Evolutionary conservation across 1,284 basidiomycete genomes (phyloP), one percentile per base, ranked within the genome.

Genomic region (Thelephora terrestris): DNA sequence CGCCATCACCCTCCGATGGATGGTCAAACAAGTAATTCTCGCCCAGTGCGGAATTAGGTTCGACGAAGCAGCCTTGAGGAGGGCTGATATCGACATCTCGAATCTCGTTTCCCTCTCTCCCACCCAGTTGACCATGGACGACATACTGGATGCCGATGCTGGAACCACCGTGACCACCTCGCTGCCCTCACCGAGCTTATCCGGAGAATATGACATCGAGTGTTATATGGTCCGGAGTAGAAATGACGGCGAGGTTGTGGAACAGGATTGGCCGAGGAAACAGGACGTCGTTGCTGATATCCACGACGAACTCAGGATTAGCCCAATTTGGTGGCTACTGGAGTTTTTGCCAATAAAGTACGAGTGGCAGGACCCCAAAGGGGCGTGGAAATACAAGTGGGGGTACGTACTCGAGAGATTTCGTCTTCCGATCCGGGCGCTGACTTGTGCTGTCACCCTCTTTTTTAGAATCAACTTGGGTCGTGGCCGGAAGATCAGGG

Each of bases 1-100:
- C 0, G 70, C 82, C 51, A 79, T 85, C 53, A 61, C 78, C n/a
- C 65, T 87, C 23, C 76, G 75, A 24, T 87, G 84, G 84, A 87
- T 87, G 85, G 70, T 87, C 40, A 74, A 75, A 49, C 69, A 80
- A 52, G 64, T 73, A 50, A 64, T 70, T 6, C 54, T 54, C 3
- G 62, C 72, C 5, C 62, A 70, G 20, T 78, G 76, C 54, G 75
- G 74, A 3, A 69, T 85, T 29, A 52, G 64, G 24, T 83, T 82
- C 53, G 73, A 80, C 51, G 49, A 56, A 7, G 58, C 60, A 1
- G 68, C 59, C 23, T 66, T 79, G 44, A 53, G 53, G 16, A 57
- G 57, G 18, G 62, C 65, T 18, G 57, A 63, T 29, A 64, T 74
- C 25, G 39, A 42, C 21, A 10, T 25, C 5, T 12, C 20, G 25